A percentile compares a stretch with the other conserved stretches of the same genome.
Evolutionary conservation across 371 early-diverging fungal genomes (phyloP).

Genomic region (Funneliformis caledonium): DNA sequence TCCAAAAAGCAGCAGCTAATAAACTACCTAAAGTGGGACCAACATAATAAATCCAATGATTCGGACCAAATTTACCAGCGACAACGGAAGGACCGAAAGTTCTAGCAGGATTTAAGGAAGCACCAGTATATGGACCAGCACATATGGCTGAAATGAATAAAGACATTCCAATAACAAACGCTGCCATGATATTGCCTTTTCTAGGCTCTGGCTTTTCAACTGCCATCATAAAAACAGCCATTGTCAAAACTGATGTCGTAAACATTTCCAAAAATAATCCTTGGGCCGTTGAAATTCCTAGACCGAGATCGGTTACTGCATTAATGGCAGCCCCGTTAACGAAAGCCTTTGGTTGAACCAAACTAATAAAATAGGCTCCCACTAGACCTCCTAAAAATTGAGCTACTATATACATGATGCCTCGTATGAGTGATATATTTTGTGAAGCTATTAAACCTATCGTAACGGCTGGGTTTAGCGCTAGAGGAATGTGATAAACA

Average conservation of each 20-base stretch:
- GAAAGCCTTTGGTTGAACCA: background rate
- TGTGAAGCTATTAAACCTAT: background rate
- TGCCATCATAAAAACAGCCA: background rate
- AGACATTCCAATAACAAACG: conserved; percentile 6
- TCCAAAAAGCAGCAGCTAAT: background rate
- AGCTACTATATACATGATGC: conserved; percentile 1
- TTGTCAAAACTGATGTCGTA: conserved; percentile 21
- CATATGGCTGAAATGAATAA: conserved; percentile 25
- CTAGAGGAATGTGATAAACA: background rate
- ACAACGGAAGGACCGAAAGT: conserved; percentile 14
- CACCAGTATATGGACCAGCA: conserved; percentile 20
- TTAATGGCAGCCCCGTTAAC: too few species aligned
- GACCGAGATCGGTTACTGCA: background rate
- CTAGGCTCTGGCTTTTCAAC: background rate
- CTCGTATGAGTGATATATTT: background rate
- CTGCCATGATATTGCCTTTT: background rate
- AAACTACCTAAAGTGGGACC: conserved; percentile 2
- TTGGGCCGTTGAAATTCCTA: background rate
- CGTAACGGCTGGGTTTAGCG: conserved; percentile 10
- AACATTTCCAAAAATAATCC: conserved; percentile 24
- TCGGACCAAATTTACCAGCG: background rate
- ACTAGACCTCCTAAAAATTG: background rate
- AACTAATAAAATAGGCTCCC: background rate
- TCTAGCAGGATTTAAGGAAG: conserved; percentile 27
- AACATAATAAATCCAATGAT: conserved; percentile 34